phyloP scores from a whole-genome alignment of 352 stramenopile genomes.

The Phytophthora pluvialis region DNA sequence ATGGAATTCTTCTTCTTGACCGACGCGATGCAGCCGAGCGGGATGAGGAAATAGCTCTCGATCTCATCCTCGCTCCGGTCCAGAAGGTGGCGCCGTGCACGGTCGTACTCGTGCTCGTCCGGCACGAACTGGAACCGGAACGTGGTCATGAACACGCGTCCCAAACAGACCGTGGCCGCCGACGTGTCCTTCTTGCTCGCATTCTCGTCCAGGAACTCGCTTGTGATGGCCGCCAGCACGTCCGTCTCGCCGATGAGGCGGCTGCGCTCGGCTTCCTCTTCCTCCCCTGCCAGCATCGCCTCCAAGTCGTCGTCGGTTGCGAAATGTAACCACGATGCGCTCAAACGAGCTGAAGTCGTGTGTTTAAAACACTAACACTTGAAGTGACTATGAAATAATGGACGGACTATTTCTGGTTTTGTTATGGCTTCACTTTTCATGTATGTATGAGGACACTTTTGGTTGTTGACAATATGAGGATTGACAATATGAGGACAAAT shows the following conservation, averaged over 20 bases:
- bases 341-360: not conserved
- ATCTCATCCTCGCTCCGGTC: constrained; percentile 69
- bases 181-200: constrained; percentile 64
- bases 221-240: constrained; percentile 75
- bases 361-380: not conserved
- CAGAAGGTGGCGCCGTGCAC: constrained; percentile 58
- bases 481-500: not conserved
- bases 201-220: constrained; percentile 77
- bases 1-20: constrained; percentile 84
- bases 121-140: constrained; percentile 86
- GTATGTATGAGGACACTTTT: not conserved
- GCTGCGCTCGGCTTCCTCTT: constrained; percentile 31
- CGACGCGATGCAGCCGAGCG: constrained; percentile 73
- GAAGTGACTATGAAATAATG: constrained; percentile 8
- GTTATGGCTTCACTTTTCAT: constrained; percentile 3
- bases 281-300: constrained; percentile 30
- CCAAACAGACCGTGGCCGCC: constrained; percentile 65
- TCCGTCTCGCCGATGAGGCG: constrained; percentile 78
- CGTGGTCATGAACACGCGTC: constrained; percentile 83
- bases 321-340: constrained; percentile 9
- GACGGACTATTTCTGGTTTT: constrained; percentile 5
- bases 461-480: too few species aligned
- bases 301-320: constrained; percentile 11
- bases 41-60: constrained; percentile 78
- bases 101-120: constrained; percentile 64